phyloP scores from a whole-genome alignment of 2,329 filamentous ascomycete species.

The Hypoxylon sp. region DNA sequence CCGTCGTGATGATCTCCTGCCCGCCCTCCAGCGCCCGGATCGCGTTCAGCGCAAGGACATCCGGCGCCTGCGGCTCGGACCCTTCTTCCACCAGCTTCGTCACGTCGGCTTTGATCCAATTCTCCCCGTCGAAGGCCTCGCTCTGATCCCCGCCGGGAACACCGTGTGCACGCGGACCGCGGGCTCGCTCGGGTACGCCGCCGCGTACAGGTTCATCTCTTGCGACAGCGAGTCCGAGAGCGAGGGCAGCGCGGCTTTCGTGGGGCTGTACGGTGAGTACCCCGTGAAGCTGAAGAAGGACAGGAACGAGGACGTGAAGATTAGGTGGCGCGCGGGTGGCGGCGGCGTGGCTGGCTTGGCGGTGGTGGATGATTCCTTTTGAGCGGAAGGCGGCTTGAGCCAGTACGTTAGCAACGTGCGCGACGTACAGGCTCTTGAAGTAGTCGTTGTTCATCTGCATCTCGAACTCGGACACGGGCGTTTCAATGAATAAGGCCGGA shows the following conservation, averaged over 20 bases:
- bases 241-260: slow-evolving; percentile 76
- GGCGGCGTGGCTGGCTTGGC: neutral
- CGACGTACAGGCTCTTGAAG: slow-evolving; percentile 58
- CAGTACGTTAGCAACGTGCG: slow-evolving; percentile 56
- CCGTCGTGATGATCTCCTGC: slow-evolving; percentile 75
- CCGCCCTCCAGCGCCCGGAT: slow-evolving; percentile 74
- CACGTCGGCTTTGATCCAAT: slow-evolving; percentile 57
- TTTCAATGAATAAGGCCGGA: slow-evolving; percentile 59
- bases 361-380: neutral
- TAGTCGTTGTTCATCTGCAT: slow-evolving; percentile 60
- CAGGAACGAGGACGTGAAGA: slow-evolving; percentile 76
- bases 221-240: slow-evolving; percentile 75
- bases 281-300: slow-evolving; percentile 75
- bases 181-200: slow-evolving; percentile 50
- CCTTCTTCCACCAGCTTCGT: slow-evolving; percentile 58
- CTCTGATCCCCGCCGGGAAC: slow-evolving; percentile 77
- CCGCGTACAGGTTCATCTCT: slow-evolving; percentile 63
- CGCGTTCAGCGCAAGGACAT: slow-evolving; percentile 71
- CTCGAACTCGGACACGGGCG: slow-evolving; percentile 53
- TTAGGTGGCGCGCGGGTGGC: slow-evolving; percentile 67
- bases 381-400: slow-evolving; percentile 39
- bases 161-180: slow-evolving; percentile 73
- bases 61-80: slow-evolving; percentile 61
- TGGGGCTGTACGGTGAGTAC: slow-evolving; percentile 75
- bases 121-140: slow-evolving; percentile 63